These are phyloP conservation scores for Hysterangium stoloniferum DNA, from an alignment of 768 basidiomycete species.

Conservation along the genomic window DNA sequence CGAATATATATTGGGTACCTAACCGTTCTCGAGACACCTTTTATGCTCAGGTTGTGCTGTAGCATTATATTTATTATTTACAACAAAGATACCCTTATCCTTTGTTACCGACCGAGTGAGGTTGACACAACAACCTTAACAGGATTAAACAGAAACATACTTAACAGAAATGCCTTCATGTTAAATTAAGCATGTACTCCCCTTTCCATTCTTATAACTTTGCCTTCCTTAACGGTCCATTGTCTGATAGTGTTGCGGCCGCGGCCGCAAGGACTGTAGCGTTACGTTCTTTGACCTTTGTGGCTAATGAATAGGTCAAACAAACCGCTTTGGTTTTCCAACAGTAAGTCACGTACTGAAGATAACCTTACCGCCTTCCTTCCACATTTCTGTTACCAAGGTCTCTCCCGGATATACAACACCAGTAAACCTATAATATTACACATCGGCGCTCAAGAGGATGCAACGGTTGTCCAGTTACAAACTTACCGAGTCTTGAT, in stretches of 20 bases:
- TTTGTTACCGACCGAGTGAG: too few species aligned
- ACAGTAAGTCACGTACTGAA: conserved; percentile 73
- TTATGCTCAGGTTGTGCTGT: too few species aligned
- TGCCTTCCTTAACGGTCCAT: conserved; percentile 39
- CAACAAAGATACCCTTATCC: too few species aligned
- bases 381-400: conserved; percentile 97
- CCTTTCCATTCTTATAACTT: conserved; percentile 39
- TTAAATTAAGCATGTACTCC: too few species aligned
- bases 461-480: neutral
- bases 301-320: conserved; percentile 35
- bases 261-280: conserved; percentile 67
- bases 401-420: conserved; percentile 96
- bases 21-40: too few species aligned
- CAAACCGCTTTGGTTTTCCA: too few species aligned
- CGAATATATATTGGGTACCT: too few species aligned
- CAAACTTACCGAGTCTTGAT: conserved; percentile 83
- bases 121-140: too few species aligned
- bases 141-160: too few species aligned
- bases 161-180: too few species aligned
- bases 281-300: conserved; percentile 84
- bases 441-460: neutral
- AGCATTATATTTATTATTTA: too few species aligned
- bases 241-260: conserved; percentile 61
- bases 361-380: conserved; percentile 82
- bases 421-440: conserved; percentile 63